A percentile compares a stretch with the other conserved stretches of the same genome.
phyloP scores from a whole-genome alignment of 495 filamentous ascomycete species.

The Lepidopterella palustris region DNA sequence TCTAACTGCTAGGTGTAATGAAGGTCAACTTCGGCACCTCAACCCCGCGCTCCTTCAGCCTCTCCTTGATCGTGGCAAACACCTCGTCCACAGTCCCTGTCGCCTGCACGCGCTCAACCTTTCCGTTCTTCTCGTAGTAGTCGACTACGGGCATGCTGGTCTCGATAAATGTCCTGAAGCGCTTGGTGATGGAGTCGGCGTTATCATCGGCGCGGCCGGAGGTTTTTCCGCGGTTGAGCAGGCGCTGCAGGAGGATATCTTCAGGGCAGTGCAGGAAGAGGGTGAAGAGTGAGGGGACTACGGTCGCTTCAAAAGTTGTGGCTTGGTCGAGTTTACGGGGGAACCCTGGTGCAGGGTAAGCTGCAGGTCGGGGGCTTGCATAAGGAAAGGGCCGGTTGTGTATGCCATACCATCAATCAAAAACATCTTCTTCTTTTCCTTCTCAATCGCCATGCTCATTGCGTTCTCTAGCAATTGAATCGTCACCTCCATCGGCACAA shows the following conservation, averaged over 20 bases:
- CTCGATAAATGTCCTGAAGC: conserved; percentile 87
- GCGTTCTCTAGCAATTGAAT: conserved; percentile 86
- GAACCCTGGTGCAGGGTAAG: conserved; percentile 52
- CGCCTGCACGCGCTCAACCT: conserved; percentile 72
- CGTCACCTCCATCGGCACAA: conserved; percentile 99
- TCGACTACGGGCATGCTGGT: conserved; percentile 96
- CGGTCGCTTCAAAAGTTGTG: conserved; percentile 80
- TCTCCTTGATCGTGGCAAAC: conserved; percentile 58
- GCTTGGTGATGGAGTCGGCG: conserved; percentile 87
- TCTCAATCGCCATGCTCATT: conserved; percentile 60
- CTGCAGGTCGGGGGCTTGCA: background rate
- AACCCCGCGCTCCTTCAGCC: conserved; percentile 45
- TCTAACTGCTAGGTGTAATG: too few species aligned
- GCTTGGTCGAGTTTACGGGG: conserved; percentile 97
- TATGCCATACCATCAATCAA: conserved; percentile 62
- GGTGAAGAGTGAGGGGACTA: conserved; percentile 73
- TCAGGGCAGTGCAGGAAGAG: conserved; percentile 91
- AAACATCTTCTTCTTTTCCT: conserved; percentile 53
- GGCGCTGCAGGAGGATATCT: conserved; percentile 70
- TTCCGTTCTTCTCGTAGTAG: conserved; percentile 66
- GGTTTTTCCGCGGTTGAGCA: conserved; percentile 87
- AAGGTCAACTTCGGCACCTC: conserved; percentile 22
- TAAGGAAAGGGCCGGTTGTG: background rate
- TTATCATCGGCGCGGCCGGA: conserved; percentile 89
- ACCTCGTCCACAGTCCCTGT: conserved; percentile 64